phyloP scores from a whole-genome alignment of 2,329 filamentous ascomycete genomes.

The Hypoxylon sp. region DNA sequence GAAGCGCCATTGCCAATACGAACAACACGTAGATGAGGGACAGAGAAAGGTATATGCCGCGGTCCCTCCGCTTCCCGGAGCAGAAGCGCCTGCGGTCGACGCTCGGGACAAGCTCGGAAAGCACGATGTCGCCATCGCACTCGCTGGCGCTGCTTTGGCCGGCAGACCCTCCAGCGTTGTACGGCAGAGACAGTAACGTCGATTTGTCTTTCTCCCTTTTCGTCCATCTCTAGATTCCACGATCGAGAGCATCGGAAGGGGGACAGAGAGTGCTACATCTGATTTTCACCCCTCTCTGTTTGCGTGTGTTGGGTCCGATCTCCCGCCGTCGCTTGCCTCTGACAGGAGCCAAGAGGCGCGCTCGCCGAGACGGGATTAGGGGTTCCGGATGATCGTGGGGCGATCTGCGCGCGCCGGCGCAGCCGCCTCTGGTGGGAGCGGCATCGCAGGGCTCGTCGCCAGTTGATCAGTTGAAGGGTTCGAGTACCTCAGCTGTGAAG shows the following conservation, averaged over 20 bases:
- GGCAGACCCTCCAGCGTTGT: neutral
- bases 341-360: neutral
- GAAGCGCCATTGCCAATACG: neutral
- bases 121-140: neutral
- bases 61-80: constrained; percentile 1
- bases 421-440: neutral
- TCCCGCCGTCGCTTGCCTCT: constrained; percentile 2
- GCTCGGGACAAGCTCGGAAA: constrained; percentile 1
- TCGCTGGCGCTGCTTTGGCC: neutral
- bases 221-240: too few relatives aligned
- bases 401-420: neutral
- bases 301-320: neutral
- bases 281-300: too few relatives aligned
- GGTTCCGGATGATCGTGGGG: neutral
- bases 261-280: too few relatives aligned
- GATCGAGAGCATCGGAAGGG: too few relatives aligned
- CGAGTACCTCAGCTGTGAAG: too few relatives aligned
- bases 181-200: too few relatives aligned
- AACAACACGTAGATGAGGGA: constrained; percentile 1
- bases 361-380: constrained; percentile 4
- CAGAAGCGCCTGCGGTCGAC: neutral
- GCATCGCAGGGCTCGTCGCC: neutral
- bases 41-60: neutral
- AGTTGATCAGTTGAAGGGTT: too few relatives aligned
- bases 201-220: too few relatives aligned